Evolutionary conservation across 495 filamentous ascomycete genomes (phyloP).

Genomic region (Neurospora sp.): DNA sequence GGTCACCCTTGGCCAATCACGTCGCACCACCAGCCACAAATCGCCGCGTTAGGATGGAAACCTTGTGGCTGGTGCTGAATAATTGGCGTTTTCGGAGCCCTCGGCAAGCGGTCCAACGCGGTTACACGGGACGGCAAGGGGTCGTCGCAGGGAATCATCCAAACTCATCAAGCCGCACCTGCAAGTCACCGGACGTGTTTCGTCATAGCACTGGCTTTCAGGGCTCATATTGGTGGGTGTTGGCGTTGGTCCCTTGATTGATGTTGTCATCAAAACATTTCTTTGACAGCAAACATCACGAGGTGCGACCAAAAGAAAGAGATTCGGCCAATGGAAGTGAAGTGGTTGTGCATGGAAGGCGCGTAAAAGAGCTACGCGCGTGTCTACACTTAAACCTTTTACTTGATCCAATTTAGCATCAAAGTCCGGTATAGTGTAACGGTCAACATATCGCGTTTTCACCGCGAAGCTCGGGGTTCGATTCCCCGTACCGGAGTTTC

Average conservation of each 20-base stretch:
- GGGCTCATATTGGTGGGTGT: neutral
- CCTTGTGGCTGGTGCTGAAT: neutral
- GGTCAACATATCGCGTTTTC: constrained; percentile 42
- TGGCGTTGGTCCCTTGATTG: neutral
- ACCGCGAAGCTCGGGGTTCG: constrained; percentile 42
- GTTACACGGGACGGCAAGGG: neutral
- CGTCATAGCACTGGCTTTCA: neutral
- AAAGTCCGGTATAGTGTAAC: constrained; percentile 37
- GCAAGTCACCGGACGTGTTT: neutral
- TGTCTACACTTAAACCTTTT: neutral
- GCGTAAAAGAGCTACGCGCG: neutral
- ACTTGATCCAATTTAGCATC: neutral
- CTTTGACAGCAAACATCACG: neutral
- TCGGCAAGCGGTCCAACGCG: neutral
- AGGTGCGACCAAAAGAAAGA: neutral
- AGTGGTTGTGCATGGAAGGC: neutral
- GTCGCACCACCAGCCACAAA: neutral
- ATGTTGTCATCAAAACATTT: neutral
- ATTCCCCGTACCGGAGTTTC: constrained; percentile 39
- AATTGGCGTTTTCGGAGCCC: neutral
- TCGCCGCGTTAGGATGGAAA: neutral
- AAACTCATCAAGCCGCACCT: neutral
- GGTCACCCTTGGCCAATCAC: neutral
- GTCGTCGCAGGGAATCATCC: neutral
- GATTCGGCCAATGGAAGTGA: neutral